These are phyloP conservation scores for Leccinum fibrillosum DNA, from an alignment of 768 basidiomycete species.

Conservation along the genomic window DNA sequence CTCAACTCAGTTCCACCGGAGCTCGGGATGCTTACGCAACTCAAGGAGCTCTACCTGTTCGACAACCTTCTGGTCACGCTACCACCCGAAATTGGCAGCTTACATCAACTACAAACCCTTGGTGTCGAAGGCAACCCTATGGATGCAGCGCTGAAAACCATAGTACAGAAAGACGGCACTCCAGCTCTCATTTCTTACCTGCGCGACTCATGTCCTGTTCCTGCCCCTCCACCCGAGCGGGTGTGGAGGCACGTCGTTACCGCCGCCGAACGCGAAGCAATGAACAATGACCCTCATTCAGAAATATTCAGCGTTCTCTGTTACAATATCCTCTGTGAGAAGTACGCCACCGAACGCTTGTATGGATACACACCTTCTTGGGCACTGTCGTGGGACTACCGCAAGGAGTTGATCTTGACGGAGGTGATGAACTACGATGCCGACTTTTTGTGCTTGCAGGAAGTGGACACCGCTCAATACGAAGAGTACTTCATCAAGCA, in stretches of 20 bases:
- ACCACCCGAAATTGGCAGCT: conserved; percentile 82
- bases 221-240: conserved; percentile 77
- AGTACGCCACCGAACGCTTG: conserved; percentile 79
- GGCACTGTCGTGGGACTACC: conserved; percentile 95
- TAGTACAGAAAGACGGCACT: conserved; percentile 96
- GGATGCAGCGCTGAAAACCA: conserved; percentile 66
- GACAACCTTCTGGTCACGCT: conserved; percentile 90
- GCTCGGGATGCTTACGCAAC: conserved; percentile 82
- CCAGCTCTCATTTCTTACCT: conserved; percentile 81
- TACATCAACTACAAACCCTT: conserved; percentile 89
- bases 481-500: conserved; percentile 85
- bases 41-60: conserved; percentile 93
- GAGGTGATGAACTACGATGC: conserved; percentile 79
- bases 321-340: conserved; percentile 95
- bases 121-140: conserved; percentile 98
- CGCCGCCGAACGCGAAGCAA: conserved; percentile 55
- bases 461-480: conserved; percentile 90
- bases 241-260: conserved; percentile 66
- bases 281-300: conserved; percentile 57
- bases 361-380: conserved; percentile 97
- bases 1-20: conserved; percentile 78
- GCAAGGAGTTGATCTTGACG: conserved; percentile 81
- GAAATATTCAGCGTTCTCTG: conserved; percentile 81
- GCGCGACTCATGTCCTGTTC: conserved; percentile 89
- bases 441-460: conserved; percentile 93